These are phyloP conservation scores for Hibiscus tridactylites DNA, from an alignment of 345 rosid species.

Conservation along the genomic window DNA sequence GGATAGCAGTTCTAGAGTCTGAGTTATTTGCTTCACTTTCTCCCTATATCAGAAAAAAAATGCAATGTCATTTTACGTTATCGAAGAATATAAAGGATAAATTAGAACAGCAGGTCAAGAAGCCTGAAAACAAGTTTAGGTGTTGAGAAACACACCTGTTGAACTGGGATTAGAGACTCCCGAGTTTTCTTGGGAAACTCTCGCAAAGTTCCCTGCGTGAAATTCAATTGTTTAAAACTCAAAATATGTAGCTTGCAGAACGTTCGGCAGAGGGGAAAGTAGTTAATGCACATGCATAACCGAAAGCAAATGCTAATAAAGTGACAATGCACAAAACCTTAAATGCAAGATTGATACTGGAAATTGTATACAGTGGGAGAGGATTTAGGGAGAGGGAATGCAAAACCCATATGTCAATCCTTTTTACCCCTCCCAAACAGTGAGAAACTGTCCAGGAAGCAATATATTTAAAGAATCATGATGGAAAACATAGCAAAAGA, in stretches of 20 bases:
- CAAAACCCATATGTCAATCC: not conserved
- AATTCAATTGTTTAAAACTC: conserved; percentile 2
- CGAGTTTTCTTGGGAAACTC: conserved; percentile 54
- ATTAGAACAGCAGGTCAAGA: not conserved
- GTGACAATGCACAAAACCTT: not conserved
- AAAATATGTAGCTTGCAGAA: not conserved
- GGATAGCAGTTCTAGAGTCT: conserved; percentile 30
- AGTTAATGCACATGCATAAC: not conserved
- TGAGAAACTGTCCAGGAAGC: not conserved
- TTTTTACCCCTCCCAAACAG: not conserved
- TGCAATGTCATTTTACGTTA: not conserved
- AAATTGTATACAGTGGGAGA: not conserved
- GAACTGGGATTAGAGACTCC: conserved; percentile 35
- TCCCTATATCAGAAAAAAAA: conserved; percentile 22
- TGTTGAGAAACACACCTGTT: conserved; percentile 31
- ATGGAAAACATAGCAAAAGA: not conserved
- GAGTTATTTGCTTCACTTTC: conserved; percentile 45
- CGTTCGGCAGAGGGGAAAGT: not conserved
- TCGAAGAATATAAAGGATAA: not conserved
- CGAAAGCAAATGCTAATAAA: not conserved
- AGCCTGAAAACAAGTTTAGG: not conserved
- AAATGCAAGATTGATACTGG: not conserved
- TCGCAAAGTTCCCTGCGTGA: conserved; percentile 55
- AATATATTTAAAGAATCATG: not conserved
- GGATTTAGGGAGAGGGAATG: not conserved